Evolutionary conservation across 192 early-diverging fungal species (phyloP), one percentile per base, ranked within the genome.

Genomic region (Gaertneriomyces semiglobifer): DNA sequence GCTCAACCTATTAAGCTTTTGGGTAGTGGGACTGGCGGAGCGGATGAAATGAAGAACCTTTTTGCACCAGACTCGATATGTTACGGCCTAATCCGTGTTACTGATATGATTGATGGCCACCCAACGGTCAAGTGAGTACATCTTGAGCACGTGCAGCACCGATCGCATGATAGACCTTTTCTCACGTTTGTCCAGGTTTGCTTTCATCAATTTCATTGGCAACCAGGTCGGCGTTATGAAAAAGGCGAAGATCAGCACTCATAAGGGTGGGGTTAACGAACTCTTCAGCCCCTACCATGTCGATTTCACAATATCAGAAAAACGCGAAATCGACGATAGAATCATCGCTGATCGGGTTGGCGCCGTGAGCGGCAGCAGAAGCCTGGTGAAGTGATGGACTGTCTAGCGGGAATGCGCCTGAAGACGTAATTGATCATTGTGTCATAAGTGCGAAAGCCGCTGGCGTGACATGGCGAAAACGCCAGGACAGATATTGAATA

Each of bases 221-320:
- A 42, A n/a, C 20, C 40, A 60, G 8, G 77, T 79, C 40, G 76
- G 74, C 18, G 63, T 70, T 39, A 74, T 71, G 67, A 75, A 68
- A 44, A 75, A 74, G 47, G 71, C 74, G 18, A 78, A 77, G 44
- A 74, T 78, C 16, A 45, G 41, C 38, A 74, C 76, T 18, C 75
- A 79, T 55, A 77, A 79, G 57, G 75, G 75, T n/a, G 65, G 43
- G 11, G 43, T 77, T 2, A 19, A 38, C 6, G 71, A 70, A 47
- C 39, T 50, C 43, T 79, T 79, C 44, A 18, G 42, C 14, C 74
- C 74, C 14, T 77, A 45, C 62, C 75, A 77, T 53, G 76, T 77
- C 0, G 70, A 77, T 53, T 50, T 77, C 8, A 80, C 60, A 18
- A 47, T 74, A 25, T 79, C 68, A 5, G 74, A 72, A 10, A 12